Evolutionary conservation across 2,329 filamentous ascomycete species (phyloP).

Genomic region (Fusarium aywerte): DNA sequence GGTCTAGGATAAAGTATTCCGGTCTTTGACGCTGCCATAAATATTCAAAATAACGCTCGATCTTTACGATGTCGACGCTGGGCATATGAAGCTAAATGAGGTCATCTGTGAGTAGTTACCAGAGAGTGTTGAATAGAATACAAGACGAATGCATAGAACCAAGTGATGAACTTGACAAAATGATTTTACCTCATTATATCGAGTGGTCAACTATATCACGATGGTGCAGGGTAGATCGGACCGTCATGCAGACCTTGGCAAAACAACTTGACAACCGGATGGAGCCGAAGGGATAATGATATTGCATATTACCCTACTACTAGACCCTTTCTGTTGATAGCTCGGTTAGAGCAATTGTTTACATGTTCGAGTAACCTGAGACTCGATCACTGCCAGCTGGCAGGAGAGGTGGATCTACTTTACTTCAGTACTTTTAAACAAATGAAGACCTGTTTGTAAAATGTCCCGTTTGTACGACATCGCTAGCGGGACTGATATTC

Average conservation of each 20-base stretch:
- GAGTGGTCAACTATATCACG: not conserved
- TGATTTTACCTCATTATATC: no score
- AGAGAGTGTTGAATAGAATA: not conserved
- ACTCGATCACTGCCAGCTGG: not conserved
- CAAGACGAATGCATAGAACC: not conserved
- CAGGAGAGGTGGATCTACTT: not conserved
- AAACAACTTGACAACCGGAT: not conserved
- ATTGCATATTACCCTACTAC: not conserved
- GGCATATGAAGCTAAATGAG: not conserved
- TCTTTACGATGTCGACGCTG: constrained; percentile 1
- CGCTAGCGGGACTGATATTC: not conserved
- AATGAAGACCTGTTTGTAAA: not conserved
- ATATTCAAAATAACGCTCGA: not conserved
- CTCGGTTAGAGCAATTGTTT: not conserved
- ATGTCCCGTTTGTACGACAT: not conserved
- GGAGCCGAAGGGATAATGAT: not conserved
- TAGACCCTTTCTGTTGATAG: not conserved
- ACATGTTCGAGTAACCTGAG: not conserved
- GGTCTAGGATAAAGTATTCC: not conserved
- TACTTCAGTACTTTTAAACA: not conserved
- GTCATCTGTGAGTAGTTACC: not conserved
- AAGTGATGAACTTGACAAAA: not conserved
- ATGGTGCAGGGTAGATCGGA: constrained; percentile 29
- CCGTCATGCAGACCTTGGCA: not conserved
- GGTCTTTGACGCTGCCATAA: not conserved